phyloP scores from a whole-genome alignment of 805 yeast genomes.

The Metschnikowia similis region DNA sequence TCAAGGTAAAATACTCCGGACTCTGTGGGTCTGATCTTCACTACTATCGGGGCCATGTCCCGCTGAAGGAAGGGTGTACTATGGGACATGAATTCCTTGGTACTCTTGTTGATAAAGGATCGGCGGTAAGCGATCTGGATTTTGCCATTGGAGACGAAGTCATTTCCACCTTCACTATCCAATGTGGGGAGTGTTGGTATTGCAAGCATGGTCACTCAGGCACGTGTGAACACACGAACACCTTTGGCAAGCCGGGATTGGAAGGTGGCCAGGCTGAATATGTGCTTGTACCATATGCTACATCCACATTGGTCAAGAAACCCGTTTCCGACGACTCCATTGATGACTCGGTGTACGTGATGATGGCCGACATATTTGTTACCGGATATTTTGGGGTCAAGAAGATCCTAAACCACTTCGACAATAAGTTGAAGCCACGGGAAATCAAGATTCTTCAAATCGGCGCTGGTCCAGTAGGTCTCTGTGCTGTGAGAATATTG shows the following conservation, averaged over 20 bases:
- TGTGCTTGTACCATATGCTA: conserved; percentile 56
- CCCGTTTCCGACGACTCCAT: conserved; percentile 27
- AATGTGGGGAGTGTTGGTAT: conserved; percentile 58
- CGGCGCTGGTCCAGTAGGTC: conserved; percentile 61
- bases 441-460: conserved; percentile 45
- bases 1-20: conserved; percentile 46
- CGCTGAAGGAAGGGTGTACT: conserved; percentile 31
- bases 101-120: conserved; percentile 37
- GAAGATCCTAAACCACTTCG: conserved; percentile 37
- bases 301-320: conserved; percentile 42
- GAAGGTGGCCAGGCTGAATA: conserved; percentile 65
- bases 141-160: conserved; percentile 46
- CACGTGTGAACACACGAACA: conserved; percentile 49
- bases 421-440: conserved; percentile 8
- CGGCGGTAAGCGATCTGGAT: conserved; percentile 18
- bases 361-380: conserved; percentile 63
- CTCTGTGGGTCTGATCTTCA: conserved; percentile 56
- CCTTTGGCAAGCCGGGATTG: conserved; percentile 54
- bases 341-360: conserved; percentile 44
- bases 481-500: conserved; percentile 47
- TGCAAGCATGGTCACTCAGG: conserved; percentile 53
- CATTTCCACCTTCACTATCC: conserved; percentile 44
- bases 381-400: conserved; percentile 59
- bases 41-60: conserved; percentile 49
- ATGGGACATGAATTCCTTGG: conserved; percentile 55